Conservation (phyloP, 345 rosid species). For the Gossypium anomalum region DNA sequence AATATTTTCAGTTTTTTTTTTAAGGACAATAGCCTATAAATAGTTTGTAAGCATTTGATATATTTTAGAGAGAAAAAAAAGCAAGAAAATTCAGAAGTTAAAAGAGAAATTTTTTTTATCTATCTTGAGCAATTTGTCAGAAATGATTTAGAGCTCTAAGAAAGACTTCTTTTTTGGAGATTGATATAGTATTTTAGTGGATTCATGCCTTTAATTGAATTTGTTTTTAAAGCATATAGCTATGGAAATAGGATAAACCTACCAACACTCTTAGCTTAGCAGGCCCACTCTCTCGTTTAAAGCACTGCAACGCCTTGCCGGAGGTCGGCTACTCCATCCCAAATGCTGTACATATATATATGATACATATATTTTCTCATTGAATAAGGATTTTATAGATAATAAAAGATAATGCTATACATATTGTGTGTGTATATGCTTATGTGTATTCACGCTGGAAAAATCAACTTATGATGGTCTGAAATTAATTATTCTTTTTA, state of each 20-base stretch:
- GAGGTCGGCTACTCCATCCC: not conserved
- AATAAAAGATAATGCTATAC: too few relatives aligned
- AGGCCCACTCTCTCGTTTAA: conserved; percentile 9
- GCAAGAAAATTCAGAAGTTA: too few relatives aligned
- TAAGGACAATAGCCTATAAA: too few relatives aligned
- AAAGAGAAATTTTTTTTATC: too few relatives aligned
- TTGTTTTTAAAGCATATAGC: not conserved
- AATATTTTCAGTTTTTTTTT: too few relatives aligned
- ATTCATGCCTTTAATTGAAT: not conserved
- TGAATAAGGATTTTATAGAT: not conserved
- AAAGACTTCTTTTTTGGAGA: not conserved
- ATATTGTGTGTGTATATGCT: too few relatives aligned
- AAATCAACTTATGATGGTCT: too few relatives aligned
- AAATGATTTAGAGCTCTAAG: not conserved
- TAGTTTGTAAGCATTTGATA: too few relatives aligned
- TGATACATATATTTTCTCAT: conserved; percentile 22
- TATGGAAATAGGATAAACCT: not conserved
- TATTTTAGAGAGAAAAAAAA: too few relatives aligned
- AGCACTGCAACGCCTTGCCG: conserved; percentile 5
- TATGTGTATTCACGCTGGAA: too few relatives aligned
- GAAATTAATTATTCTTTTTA: too few relatives aligned
- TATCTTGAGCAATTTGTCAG: too few relatives aligned
- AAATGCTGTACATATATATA: not conserved
- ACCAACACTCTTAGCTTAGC: not conserved
- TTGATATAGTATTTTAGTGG: not conserved